Conservation (phyloP, 352 stramenopile species). For the Phytophthora niederhauseri region DNA sequence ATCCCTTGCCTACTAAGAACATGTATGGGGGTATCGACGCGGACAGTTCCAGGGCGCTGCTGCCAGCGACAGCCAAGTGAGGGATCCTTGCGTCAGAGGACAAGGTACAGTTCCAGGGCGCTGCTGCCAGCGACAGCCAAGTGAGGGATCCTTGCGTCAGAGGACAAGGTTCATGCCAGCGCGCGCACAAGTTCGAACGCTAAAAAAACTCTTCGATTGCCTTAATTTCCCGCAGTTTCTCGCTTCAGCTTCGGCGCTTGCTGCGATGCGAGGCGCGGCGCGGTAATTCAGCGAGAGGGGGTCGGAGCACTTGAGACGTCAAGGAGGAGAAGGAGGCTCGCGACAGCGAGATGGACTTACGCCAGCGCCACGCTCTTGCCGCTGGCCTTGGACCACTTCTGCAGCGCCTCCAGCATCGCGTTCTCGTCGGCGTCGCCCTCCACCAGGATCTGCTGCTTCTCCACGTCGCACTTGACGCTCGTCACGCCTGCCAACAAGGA, state of each 20-base stretch:
- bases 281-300: not conserved
- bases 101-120: not conserved
- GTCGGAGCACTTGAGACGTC: conserved; percentile 12
- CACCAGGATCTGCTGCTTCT: conserved; percentile 88
- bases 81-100: conserved; percentile 4
- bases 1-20: too few relatives aligned
- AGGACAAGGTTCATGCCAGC: not conserved
- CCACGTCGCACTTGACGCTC: conserved; percentile 86
- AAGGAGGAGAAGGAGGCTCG: not conserved
- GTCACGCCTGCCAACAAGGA: conserved; percentile 66
- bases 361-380: conserved; percentile 87
- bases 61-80: not conserved
- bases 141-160: conserved; percentile 5
- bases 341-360: conserved; percentile 28
- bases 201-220: conserved; percentile 23
- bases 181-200: conserved; percentile 1
- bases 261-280: conserved; percentile 11
- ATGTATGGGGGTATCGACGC: not conserved
- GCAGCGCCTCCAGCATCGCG: conserved; percentile 83
- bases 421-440: conserved; percentile 78
- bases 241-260: not conserved
- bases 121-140: not conserved
- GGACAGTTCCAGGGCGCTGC: not conserved
- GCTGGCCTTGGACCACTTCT: conserved; percentile 91
- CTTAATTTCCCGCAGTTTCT: conserved; percentile 8